phyloP scores from a whole-genome alignment of 257 asterid species.

The Solanum bulbocastanum region DNA sequence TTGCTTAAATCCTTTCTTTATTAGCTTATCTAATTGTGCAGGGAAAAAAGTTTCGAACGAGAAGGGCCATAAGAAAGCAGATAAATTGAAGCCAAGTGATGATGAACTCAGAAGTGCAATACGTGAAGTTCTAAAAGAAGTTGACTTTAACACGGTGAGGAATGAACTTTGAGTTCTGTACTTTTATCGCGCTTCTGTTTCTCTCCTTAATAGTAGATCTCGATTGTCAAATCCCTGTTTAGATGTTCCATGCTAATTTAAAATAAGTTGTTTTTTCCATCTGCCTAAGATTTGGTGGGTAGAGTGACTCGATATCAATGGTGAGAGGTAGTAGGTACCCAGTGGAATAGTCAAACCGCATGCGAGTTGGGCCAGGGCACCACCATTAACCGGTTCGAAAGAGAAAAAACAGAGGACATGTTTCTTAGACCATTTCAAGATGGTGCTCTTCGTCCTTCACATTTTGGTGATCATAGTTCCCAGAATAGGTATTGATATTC shows the following conservation, averaged over 20 bases:
- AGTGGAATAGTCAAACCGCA: background rate
- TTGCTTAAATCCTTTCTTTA: background rate
- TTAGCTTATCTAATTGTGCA: slow-evolving; percentile 6
- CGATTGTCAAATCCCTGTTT: background rate
- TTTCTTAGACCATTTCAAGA: background rate
- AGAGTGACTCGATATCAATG: background rate
- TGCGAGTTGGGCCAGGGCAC: background rate
- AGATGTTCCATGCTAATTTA: background rate
- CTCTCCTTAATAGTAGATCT: background rate
- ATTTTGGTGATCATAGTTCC: background rate
- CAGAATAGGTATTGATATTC: background rate
- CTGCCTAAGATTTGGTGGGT: background rate
- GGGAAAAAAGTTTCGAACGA: slow-evolving; percentile 31
- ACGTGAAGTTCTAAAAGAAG: slow-evolving; percentile 29
- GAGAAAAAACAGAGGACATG: background rate
- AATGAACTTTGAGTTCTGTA: background rate
- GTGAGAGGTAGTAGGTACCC: background rate
- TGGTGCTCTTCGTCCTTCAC: background rate
- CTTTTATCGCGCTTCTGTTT: background rate
- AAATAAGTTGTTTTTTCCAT: background rate
- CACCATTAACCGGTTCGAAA: background rate
- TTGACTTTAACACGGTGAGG: slow-evolving; percentile 42
- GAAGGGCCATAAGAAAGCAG: slow-evolving; percentile 16
- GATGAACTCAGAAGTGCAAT: slow-evolving; percentile 23
- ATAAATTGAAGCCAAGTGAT: slow-evolving; percentile 22